phyloP scores from a whole-genome alignment of 2,329 filamentous ascomycete species.

The Zasmidium citrigriseum region DNA sequence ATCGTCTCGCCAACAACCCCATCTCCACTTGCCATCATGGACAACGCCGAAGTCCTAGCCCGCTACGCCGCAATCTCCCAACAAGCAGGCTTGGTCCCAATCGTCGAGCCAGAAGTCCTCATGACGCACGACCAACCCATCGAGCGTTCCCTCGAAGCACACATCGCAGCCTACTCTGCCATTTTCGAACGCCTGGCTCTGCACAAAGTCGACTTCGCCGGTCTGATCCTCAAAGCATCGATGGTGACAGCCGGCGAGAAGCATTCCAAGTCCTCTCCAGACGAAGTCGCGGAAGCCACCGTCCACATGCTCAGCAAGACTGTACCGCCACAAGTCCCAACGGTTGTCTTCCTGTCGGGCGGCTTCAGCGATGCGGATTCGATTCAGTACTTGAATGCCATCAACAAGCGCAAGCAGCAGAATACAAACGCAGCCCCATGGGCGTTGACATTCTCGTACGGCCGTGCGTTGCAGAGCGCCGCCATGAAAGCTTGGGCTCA shows the following conservation, averaged over 20 bases:
- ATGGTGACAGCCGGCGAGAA: neutral
- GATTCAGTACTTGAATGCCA: slow-evolving; percentile 7
- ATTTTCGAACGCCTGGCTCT: slow-evolving; percentile 4
- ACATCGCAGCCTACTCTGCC: slow-evolving; percentile 10
- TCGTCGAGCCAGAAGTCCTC: slow-evolving; percentile 10
- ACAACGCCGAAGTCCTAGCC: slow-evolving; percentile 8
- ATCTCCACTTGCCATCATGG: neutral
- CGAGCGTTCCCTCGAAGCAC: slow-evolving; percentile 6
- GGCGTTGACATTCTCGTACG: slow-evolving; percentile 10
- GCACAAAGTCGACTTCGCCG: slow-evolving; percentile 9
- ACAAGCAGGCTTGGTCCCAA: slow-evolving; percentile 6
- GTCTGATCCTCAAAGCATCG: slow-evolving; percentile 6
- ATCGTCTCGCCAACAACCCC: slow-evolving; percentile 3
- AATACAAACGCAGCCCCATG: slow-evolving; percentile 3
- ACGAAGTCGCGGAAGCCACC: slow-evolving; percentile 6
- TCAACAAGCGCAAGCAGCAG: slow-evolving; percentile 10
- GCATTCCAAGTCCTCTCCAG: neutral
- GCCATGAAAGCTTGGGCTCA: slow-evolving; percentile 9
- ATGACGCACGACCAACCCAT: slow-evolving; percentile 9
- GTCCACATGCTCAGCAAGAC: slow-evolving; percentile 1
- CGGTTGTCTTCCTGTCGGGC: slow-evolving; percentile 9
- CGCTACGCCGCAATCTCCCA: slow-evolving; percentile 9
- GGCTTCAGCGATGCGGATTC: slow-evolving; percentile 9
- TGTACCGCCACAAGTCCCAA: slow-evolving; percentile 1
- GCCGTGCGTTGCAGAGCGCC: slow-evolving; percentile 6